phyloP scores from a whole-genome alignment of 1,284 basidiomycete species.

The Cryptococcus amylolentus region DNA sequence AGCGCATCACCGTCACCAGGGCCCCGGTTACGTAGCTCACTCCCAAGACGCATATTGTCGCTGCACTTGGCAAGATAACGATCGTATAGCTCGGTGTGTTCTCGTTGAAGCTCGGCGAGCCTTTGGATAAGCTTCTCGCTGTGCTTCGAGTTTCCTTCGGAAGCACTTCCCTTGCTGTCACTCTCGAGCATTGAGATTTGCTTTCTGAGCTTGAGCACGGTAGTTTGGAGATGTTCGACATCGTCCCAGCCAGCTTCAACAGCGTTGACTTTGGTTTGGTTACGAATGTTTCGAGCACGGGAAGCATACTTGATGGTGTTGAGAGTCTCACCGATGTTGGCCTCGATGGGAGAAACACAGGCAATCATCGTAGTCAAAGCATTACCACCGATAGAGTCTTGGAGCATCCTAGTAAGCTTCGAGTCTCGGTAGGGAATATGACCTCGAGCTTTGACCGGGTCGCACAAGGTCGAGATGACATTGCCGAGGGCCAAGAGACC shows the following conservation, averaged over 20 bases:
- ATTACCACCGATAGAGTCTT: slow-evolving; percentile 98
- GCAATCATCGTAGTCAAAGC: slow-evolving; percentile 98
- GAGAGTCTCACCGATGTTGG: slow-evolving; percentile 89
- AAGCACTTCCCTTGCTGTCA: slow-evolving; percentile 49
- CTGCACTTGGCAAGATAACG: slow-evolving; percentile 42
- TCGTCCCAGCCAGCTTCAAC: slow-evolving; percentile 98
- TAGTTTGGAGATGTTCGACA: slow-evolving; percentile 88
- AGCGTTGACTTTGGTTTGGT: slow-evolving; percentile 85
- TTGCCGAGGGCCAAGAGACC: slow-evolving; percentile 95
- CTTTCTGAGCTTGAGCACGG: slow-evolving; percentile 75
- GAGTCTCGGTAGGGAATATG: slow-evolving; percentile 97
- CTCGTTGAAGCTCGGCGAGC: slow-evolving; percentile 41
- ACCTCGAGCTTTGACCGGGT: slow-evolving; percentile 62
- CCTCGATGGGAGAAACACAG: slow-evolving; percentile 88
- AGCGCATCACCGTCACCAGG: slow-evolving; percentile 59
- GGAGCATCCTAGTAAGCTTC: slow-evolving; percentile 85
- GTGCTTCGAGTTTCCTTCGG: slow-evolving; percentile 79
- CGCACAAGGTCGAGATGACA: slow-evolving; percentile 94
- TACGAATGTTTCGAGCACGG: slow-evolving; percentile 95
- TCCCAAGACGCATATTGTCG: slow-evolving; percentile 44
- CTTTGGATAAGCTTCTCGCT: slow-evolving; percentile 73
- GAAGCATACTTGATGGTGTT: slow-evolving; percentile 99
- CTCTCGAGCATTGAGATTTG: slow-evolving; percentile 74
- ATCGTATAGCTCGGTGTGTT: slow-evolving; percentile 47
- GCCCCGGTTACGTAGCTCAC: slow-evolving; percentile 47